These are phyloP conservation scores for Eucalyptus regnans DNA, from an alignment of 345 rosid genomes.

Conservation along the genomic window DNA sequence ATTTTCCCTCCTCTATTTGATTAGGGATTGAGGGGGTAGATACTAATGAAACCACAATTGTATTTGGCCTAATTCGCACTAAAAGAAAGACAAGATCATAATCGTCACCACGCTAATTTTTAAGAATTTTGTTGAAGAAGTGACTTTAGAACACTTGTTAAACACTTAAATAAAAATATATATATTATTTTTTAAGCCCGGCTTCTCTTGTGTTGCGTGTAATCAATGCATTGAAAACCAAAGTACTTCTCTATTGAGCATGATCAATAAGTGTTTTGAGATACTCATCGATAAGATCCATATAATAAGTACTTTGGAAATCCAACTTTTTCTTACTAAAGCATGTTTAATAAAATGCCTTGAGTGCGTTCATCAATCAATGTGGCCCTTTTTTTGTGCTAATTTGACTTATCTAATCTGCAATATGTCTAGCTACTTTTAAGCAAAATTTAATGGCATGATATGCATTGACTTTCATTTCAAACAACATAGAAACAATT, in stretches of 20 bases:
- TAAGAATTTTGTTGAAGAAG: background rate
- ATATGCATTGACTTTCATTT: background rate
- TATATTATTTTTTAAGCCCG: background rate
- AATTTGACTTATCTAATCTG: background rate
- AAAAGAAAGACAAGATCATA: background rate
- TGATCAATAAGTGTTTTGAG: background rate
- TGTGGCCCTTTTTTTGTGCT: background rate
- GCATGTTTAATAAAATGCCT: background rate
- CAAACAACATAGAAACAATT: background rate
- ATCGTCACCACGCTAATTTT: fast-evolving
- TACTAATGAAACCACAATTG: background rate
- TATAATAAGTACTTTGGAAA: background rate
- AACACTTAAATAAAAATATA: background rate
- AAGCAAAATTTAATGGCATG: background rate
- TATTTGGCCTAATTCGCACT: background rate
- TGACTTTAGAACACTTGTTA: background rate
- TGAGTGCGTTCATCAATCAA: background rate
- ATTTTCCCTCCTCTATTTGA: background rate
- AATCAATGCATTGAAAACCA: background rate
- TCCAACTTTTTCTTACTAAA: background rate
- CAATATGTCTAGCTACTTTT: background rate
- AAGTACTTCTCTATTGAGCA: background rate
- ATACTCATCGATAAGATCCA: background rate
- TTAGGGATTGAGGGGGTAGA: background rate
- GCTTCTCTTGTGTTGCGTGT: background rate